phyloP scores from a whole-genome alignment of 2,329 filamentous ascomycete species.

The Acrocalymma vagum region DNA sequence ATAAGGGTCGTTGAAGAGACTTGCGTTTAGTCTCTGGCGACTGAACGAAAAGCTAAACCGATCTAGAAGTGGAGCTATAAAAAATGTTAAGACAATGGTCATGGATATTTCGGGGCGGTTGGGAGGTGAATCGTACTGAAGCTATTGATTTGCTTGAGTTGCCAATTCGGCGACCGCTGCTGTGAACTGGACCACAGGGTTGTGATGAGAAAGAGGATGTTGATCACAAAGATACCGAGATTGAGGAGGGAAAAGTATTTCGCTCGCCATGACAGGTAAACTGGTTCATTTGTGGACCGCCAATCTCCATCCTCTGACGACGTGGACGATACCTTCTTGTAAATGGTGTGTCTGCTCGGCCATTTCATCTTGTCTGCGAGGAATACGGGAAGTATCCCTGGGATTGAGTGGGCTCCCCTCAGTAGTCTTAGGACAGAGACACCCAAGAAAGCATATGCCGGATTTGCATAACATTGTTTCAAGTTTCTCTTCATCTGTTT shows the following conservation, averaged over 20 bases:
- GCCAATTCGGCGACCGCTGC: slow-evolving; percentile 1
- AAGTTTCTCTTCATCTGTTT: too few relatives aligned
- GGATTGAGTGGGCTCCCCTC: too few relatives aligned
- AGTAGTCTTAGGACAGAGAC: too few relatives aligned
- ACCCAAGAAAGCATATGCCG: too few relatives aligned
- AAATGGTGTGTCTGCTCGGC: background rate
- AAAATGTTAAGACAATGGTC: background rate
- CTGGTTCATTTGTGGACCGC: too few relatives aligned
- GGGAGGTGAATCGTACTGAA: background rate
- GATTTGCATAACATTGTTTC: too few relatives aligned
- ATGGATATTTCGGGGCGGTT: background rate
- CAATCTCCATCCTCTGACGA: too few relatives aligned
- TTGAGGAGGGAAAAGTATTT: too few relatives aligned
- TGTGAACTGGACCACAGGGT: slow-evolving; percentile 4
- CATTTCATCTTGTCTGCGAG: slow-evolving; percentile 1
- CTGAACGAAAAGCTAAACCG: slow-evolving; percentile 4
- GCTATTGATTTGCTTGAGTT: slow-evolving; percentile 6
- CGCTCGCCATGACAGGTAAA: background rate
- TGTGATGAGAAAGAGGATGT: slow-evolving; percentile 1
- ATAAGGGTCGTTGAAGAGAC: slow-evolving; percentile 16
- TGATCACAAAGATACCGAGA: background rate
- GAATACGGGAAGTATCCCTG: background rate
- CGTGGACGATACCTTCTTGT: slow-evolving; percentile 1
- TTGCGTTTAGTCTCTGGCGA: slow-evolving; percentile 5
- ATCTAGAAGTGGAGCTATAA: slow-evolving; percentile 2